Base-by-base conservation (phyloP, 2,329 filamentous ascomycete genomes). In the Stagonosporopsis tanaceti region DNA sequence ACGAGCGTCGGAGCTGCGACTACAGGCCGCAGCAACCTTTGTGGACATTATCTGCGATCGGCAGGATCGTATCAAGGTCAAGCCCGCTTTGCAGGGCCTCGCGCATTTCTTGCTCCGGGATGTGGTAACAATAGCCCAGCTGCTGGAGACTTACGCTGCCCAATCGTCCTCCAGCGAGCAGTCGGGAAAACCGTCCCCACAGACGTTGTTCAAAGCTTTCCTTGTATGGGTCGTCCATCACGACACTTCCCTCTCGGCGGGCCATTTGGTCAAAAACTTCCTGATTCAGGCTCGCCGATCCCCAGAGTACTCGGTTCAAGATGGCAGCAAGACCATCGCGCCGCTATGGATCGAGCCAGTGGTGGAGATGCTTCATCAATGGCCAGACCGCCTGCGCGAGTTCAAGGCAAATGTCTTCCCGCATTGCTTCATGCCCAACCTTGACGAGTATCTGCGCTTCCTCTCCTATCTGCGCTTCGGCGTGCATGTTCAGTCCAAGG, bases 81-180 rank as follows among this genome's bases (percentile, higher is more conserved):
- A 92, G 71, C 89, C 89, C 34, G 85, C 88, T 6, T 83, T 92
- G 59, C 87, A 88, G 67, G 84, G 84, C 15, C 77, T 92, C 35
- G 87, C 89, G 45, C 83, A 88, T 66, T 84, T 92, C 54, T 70
- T 92, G 3, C 78, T 81, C 45, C 92, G 90, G 71, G 77, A 80
- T 2, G 79, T 88, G 12, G 75, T 89, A 25, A 78, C 69, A 1
- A 62, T 78, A 17, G 40, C 66, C 5, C 52, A 70, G 17, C 59
- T 78, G 53, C 77, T 65, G 66, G 83, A 53, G 69, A 78, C 53
- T 77, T 85, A 56, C 73, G 37, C 63, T 14, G 42, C 57, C 15
- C 57, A 60, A 17, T 61, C 56, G 6, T 30, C 57, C 7, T 59
- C 57, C 14, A 45, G 9, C 14, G 37, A 35, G 40, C 27, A 41